A percentile compares a stretch with the other conserved stretches of the same genome.
Evolutionary conservation across 495 filamentous ascomycete genomes (phyloP).

Genomic region (Penicillium pancosmium): DNA sequence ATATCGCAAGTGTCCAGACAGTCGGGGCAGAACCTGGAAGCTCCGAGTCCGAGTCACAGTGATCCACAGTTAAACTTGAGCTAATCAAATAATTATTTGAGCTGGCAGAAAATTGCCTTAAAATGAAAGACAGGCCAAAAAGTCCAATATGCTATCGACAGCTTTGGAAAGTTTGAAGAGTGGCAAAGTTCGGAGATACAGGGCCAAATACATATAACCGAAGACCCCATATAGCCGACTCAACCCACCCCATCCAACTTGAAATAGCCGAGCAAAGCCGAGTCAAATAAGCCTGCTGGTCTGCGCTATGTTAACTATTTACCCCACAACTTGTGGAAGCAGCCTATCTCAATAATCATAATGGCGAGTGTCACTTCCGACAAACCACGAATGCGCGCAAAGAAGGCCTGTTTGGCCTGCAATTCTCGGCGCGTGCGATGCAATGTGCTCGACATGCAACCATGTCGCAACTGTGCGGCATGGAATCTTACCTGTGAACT

Average conservation of each 20-base stretch:
- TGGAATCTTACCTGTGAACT: constrained; percentile 45
- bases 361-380: constrained; percentile 18
- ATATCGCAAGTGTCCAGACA: no score
- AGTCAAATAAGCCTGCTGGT: not conserved
- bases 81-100: no score
- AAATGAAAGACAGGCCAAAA: no score
- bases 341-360: constrained; percentile 18
- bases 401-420: constrained; percentile 49
- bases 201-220: not conserved
- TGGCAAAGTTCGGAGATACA: not conserved
- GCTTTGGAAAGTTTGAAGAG: not conserved
- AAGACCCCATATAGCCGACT: constrained; percentile 26
- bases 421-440: constrained; percentile 51
- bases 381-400: constrained; percentile 37
- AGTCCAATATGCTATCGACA: not conserved
- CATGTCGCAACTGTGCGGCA: constrained; percentile 47
- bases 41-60: no score
- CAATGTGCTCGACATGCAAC: constrained; percentile 47
- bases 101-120: no score
- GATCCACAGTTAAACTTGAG: no score
- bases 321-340: constrained; percentile 8
- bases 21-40: no score
- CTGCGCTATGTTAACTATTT: constrained; percentile 1
- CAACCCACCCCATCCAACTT: constrained; percentile 11
- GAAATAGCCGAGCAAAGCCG: constrained; percentile 20